Evolutionary conservation across 2,329 filamentous ascomycete genomes (phyloP).

Genomic region (Ophiocordyceps camponoti-saundersi): DNA sequence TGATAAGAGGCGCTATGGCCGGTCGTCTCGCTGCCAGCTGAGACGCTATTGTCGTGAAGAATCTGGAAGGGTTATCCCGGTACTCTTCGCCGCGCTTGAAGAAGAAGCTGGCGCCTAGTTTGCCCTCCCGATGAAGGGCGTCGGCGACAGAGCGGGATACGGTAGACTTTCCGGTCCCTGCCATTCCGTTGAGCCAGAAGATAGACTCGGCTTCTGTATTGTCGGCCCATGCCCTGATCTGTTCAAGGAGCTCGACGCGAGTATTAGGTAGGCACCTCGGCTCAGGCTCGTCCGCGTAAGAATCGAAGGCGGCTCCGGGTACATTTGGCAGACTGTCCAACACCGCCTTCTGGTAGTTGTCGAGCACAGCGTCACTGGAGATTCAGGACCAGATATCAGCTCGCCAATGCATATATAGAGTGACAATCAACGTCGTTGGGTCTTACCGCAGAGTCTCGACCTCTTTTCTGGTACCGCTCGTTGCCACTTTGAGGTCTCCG

Average conservation of each 20-base stretch:
- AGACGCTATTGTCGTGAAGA: constrained; percentile 22
- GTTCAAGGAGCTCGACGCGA: constrained; percentile 12
- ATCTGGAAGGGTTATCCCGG: constrained; percentile 13
- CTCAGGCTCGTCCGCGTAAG: constrained; percentile 14
- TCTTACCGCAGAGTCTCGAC: not conserved
- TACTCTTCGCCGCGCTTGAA: constrained; percentile 25
- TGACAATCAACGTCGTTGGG: not conserved
- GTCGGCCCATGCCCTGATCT: constrained; percentile 10
- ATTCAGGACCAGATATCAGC: not conserved
- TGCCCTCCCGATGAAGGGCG: constrained; percentile 1
- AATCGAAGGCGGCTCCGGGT: constrained; percentile 15
- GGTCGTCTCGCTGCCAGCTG: constrained; percentile 14
- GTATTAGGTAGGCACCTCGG: constrained; percentile 14
- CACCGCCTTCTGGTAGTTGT: constrained; percentile 6
- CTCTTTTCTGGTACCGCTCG: not conserved
- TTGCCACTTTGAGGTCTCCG: not conserved
- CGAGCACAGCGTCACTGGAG: not conserved
- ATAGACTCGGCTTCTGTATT: constrained; percentile 7
- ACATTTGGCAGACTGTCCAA: constrained; percentile 8
- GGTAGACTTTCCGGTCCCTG: constrained; percentile 22
- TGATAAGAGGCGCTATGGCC: constrained; percentile 9
- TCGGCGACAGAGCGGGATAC: constrained; percentile 14
- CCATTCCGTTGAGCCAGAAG: constrained; percentile 21
- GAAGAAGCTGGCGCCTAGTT: constrained; percentile 23
- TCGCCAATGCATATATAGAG: not conserved